Conservation (phyloP, 192 early-diverging fungal species). For the Globomyces pollinis-pini region DNA sequence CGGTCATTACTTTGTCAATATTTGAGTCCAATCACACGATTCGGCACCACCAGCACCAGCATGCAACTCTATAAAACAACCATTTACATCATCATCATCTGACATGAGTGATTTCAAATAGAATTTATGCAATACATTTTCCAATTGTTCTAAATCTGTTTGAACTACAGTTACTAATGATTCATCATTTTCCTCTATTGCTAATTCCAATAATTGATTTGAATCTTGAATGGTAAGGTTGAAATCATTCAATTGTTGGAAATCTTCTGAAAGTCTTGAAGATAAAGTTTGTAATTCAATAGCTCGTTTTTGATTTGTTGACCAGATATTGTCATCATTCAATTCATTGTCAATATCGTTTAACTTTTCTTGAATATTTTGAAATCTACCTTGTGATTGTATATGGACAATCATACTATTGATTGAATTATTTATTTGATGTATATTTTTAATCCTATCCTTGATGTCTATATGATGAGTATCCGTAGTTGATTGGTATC, state of each 20-base stretch:
- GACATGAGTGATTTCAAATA: conserved; percentile 39
- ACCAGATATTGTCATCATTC: too few species aligned
- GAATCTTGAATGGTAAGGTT: neutral
- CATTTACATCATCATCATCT: conserved; percentile 34
- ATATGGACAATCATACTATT: too few species aligned
- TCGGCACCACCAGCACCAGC: conserved; percentile 45
- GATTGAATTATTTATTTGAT: too few species aligned
- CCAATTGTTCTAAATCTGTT: neutral
- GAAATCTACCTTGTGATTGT: too few species aligned
- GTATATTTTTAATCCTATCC: too few species aligned
- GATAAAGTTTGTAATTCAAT: conserved; percentile 28
- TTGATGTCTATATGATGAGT: too few species aligned
- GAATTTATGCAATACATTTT: conserved; percentile 22
- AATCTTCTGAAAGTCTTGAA: conserved; percentile 10
- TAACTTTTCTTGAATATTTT: too few species aligned
- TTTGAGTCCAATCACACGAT: conserved; percentile 38
- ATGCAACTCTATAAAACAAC: conserved; percentile 46
- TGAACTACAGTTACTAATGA: neutral
- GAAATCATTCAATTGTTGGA: neutral
- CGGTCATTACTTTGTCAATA: too few species aligned
- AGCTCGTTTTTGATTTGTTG: conserved; percentile 27
- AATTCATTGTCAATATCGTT: too few species aligned
- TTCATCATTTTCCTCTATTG: neutral
- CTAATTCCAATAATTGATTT: neutral
- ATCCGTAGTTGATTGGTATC: too few species aligned